Conservation (phyloP, 352 stramenopile genomes). For the Detonula confervacea region DNA sequence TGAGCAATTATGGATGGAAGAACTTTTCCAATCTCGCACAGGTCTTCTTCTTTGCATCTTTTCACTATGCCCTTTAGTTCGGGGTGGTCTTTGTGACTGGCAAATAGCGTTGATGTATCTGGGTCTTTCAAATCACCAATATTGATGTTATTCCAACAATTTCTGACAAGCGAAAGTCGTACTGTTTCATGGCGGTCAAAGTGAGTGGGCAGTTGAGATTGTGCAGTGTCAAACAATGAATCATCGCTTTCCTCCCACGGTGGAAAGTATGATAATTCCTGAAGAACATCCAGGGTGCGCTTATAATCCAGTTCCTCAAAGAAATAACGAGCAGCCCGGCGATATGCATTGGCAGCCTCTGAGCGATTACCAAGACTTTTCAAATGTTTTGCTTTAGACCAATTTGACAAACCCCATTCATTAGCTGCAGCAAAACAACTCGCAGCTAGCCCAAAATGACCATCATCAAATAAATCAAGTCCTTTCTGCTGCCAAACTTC, state of each 20-base stretch:
- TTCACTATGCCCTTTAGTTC: slow-evolving; percentile 18
- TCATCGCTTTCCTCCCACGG: slow-evolving; percentile 32
- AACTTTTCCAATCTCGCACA: slow-evolving; percentile 19
- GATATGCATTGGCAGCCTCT: slow-evolving; percentile 28
- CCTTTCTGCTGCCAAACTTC: slow-evolving; percentile 38
- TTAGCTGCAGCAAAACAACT: slow-evolving; percentile 47
- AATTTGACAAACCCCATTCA: slow-evolving; percentile 33
- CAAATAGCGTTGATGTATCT: slow-evolving; percentile 29
- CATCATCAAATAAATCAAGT: slow-evolving; percentile 44
- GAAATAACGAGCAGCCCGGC: slow-evolving; percentile 22
- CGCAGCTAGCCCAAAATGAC: slow-evolving; percentile 37
- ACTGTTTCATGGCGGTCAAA: slow-evolving; percentile 31
- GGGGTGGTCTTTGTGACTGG: slow-evolving; percentile 29
- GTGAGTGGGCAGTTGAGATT: slow-evolving; percentile 28
- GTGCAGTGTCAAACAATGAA: slow-evolving; percentile 29
- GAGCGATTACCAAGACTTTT: slow-evolving; percentile 20
- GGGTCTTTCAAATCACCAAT: slow-evolving; percentile 30
- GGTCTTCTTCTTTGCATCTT: slow-evolving; percentile 33
- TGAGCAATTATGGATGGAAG: slow-evolving; percentile 34
- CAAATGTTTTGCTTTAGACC: slow-evolving; percentile 31
- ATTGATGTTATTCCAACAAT: slow-evolving; percentile 32
- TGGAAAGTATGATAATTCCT: slow-evolving; percentile 35
- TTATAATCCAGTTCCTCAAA: slow-evolving; percentile 24
- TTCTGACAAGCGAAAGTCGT: slow-evolving; percentile 18
- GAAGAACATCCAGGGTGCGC: slow-evolving; percentile 33